These are phyloP conservation scores for Kluyveromyces dobzhanskii DNA, from an alignment of 805 yeast genomes.

Conservation along the genomic window DNA sequence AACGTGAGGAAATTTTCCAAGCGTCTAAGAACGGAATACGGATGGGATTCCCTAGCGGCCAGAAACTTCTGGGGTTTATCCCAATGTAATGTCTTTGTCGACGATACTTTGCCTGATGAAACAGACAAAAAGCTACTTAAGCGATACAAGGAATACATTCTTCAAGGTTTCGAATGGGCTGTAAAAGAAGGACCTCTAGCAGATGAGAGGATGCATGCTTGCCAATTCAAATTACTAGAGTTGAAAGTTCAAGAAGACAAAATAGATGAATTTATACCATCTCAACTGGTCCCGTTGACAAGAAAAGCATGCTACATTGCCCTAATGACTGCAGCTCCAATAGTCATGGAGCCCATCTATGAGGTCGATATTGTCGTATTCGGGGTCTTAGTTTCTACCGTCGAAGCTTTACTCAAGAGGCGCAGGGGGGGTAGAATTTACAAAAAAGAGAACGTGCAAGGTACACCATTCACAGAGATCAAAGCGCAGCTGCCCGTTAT, in stretches of 20 bases:
- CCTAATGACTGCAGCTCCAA: conserved; percentile 67
- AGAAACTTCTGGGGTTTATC: conserved; percentile 77
- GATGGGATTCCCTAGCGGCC: conserved; percentile 80
- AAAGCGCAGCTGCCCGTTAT: conserved; percentile 73
- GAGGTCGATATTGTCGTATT: conserved; percentile 51
- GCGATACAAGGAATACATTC: conserved; percentile 44
- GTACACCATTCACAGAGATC: conserved; percentile 57
- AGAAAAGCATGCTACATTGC: conserved; percentile 82
- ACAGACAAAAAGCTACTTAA: conserved; percentile 46
- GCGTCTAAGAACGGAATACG: conserved; percentile 45
- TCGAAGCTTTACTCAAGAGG: conserved; percentile 42
- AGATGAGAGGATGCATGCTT: conserved; percentile 68
- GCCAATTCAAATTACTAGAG: conserved; percentile 63
- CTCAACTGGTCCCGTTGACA: conserved; percentile 73
- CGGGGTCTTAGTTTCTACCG: conserved; percentile 37
- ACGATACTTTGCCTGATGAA: conserved; percentile 71
- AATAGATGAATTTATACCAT: conserved; percentile 43
- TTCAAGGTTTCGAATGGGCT: conserved; percentile 80
- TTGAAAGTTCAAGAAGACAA: conserved; percentile 40
- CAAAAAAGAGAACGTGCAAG: conserved; percentile 50
- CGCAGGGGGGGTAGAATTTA: conserved; percentile 62
- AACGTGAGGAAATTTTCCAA: conserved; percentile 44
- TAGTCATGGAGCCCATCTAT: conserved; percentile 75
- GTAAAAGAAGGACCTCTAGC: conserved; percentile 85
- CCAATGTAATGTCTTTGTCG: conserved; percentile 50